These are phyloP conservation scores for Botrytis pseudocinerea DNA, from an alignment of 2,329 filamentous ascomycete species.

Conservation along the genomic window DNA sequence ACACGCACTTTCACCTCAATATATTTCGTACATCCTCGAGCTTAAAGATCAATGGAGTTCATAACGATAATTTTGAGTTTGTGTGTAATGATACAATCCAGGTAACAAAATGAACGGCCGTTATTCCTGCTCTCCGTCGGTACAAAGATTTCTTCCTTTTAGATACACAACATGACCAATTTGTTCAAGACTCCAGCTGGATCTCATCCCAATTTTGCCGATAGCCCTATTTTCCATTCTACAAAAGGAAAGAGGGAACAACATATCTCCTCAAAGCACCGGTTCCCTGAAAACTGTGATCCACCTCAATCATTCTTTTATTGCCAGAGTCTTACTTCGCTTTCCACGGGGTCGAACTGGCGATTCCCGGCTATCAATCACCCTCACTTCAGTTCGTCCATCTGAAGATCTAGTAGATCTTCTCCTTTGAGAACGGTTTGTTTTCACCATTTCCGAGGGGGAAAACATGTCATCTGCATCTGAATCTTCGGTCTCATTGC, in stretches of 20 bases:
- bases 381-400: neutral
- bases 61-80: neutral
- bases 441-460: neutral
- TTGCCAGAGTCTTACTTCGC: neutral
- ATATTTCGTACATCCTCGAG: neutral
- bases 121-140: neutral
- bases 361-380: neutral
- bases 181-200: neutral
- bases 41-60: constrained; percentile 2
- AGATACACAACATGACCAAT: neutral
- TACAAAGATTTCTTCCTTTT: neutral
- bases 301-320: neutral
- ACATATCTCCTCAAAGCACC: neutral
- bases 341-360: neutral
- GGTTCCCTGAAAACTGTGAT: neutral
- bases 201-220: neutral
- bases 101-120: neutral
- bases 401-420: constrained; percentile 6
- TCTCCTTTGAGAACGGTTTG: neutral
- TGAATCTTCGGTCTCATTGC: neutral
- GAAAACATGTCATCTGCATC: constrained; percentile 7
- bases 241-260: neutral
- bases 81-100: neutral
- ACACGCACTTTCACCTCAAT: neutral
- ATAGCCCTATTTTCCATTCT: neutral